These are phyloP conservation scores for Albatrellus ellisii DNA, from an alignment of 768 basidiomycete genomes.

Conservation along the genomic window DNA sequence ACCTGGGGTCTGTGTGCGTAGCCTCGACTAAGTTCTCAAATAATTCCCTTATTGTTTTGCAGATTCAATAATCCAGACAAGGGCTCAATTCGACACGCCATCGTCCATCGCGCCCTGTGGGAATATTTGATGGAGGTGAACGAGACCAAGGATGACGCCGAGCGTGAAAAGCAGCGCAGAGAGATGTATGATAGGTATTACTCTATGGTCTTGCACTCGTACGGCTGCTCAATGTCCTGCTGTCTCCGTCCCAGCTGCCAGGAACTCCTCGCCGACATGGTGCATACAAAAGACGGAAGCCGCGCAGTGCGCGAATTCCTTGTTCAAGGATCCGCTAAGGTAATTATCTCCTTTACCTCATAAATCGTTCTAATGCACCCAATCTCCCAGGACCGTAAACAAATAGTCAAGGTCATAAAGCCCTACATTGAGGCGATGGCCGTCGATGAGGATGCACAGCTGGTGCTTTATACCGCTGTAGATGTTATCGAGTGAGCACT, in stretches of 20 bases:
- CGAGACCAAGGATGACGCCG: constrained; percentile 42
- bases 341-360: constrained; percentile 16
- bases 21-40: background rate
- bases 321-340: constrained; percentile 74
- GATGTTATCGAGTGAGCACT: constrained; percentile 74
- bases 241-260: constrained; percentile 61
- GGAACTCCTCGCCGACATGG: constrained; percentile 82
- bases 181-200: constrained; percentile 72
- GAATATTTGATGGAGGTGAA: constrained; percentile 66
- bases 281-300: constrained; percentile 88
- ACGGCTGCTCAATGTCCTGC: background rate
- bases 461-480: constrained; percentile 80
- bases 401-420: constrained; percentile 79
- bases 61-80: constrained; percentile 92
- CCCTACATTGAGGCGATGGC: constrained; percentile 86
- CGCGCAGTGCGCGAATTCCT: constrained; percentile 78
- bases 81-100: constrained; percentile 72
- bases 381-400: constrained; percentile 64
- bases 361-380: background rate
- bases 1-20: constrained; percentile 60
- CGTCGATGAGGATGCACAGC: constrained; percentile 78
- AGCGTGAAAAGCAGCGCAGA: constrained; percentile 58
- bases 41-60: constrained; percentile 2
- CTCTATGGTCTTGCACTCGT: background rate
- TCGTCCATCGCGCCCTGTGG: constrained; percentile 80